These are phyloP conservation scores for Neurospora sp. DNA, from an alignment of 495 filamentous ascomycete species.

Conservation along the genomic window DNA sequence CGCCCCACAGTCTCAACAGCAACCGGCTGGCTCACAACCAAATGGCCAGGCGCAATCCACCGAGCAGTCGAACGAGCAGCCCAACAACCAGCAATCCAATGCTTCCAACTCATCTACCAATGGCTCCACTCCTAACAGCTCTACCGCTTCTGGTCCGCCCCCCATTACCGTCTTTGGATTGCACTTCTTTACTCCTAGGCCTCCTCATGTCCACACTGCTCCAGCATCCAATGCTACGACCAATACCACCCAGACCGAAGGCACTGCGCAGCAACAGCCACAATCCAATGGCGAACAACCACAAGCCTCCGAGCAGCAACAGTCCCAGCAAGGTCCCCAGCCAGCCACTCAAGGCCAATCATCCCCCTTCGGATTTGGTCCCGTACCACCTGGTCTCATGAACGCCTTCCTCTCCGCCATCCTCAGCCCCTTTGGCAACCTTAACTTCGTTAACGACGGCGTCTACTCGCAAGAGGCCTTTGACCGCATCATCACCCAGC, in stretches of 20 bases:
- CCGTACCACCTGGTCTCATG: neutral
- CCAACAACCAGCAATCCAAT: neutral
- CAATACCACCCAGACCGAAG: neutral
- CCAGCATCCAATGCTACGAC: neutral
- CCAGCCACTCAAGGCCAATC: neutral
- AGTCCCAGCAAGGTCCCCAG: neutral
- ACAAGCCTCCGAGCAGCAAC: constrained; percentile 1
- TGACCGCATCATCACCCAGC: constrained; percentile 72
- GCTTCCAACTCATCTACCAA: neutral
- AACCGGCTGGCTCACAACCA: neutral
- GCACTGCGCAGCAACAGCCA: neutral
- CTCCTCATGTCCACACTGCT: neutral
- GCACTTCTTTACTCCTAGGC: constrained; percentile 3
- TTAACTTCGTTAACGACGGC: constrained; percentile 66
- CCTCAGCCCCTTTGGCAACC: constrained; percentile 60
- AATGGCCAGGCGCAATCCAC: neutral
- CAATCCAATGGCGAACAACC: neutral
- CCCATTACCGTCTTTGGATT: constrained; percentile 4
- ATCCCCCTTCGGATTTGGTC: neutral
- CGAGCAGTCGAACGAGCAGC: neutral
- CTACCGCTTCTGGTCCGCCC: neutral
- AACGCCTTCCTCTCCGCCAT: constrained; percentile 34
- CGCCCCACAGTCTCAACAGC: neutral
- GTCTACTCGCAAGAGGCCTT: constrained; percentile 83
- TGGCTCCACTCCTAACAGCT: neutral